Evolutionary conservation across 768 basidiomycete species (phyloP), one percentile per base, ranked within the genome.

Genomic region (Pluteus cervinus): DNA sequence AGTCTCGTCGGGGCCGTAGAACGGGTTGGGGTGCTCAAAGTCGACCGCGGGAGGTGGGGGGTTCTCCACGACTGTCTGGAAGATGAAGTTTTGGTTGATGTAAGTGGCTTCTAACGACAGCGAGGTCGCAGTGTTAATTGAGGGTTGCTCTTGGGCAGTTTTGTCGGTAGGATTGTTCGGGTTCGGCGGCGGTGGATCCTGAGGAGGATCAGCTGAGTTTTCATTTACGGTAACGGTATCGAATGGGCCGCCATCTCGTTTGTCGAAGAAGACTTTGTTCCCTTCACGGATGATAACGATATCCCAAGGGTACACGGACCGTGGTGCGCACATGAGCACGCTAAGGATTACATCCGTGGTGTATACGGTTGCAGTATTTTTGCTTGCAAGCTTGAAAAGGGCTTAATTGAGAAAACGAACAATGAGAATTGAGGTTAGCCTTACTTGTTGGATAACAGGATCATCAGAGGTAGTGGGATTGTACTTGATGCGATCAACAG

Each of bases 211-310:
- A 1, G 84, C 75, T 4, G 96, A 91, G 57, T 99, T 98, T 69
- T 99, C 96, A 63, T 99, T 98, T 52, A 99, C 96, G 12, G 93
- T 96, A 41, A 97, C 84, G 24, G 86, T 93, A 61, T 99, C 91
- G 52, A 97, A 96, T 2, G 93, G 88, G 39, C 94, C 93, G 11
- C 92, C 93, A 56, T 92, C 89, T 42, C 96, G 86, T 65, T 98
- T 98, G 71, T 99, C 96, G 46, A 99, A 77, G 73, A 86, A 98
- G 7, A 99, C 65, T 55, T 81, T 87, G 66, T 91, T 81, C 28
- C 91, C 93, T 55, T 96, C 91, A 21, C 90, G 84, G 21, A 89
- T 72, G 49, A 98, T 85, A 44, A 99, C 86, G 37, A 99, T 92
- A 55, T 99, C 96, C 96, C 96, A 99, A 4, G 94, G 93, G 62